Base-by-base conservation (phyloP, 176 grass and related monocot genomes). In the Juncus inflexus region DNA sequence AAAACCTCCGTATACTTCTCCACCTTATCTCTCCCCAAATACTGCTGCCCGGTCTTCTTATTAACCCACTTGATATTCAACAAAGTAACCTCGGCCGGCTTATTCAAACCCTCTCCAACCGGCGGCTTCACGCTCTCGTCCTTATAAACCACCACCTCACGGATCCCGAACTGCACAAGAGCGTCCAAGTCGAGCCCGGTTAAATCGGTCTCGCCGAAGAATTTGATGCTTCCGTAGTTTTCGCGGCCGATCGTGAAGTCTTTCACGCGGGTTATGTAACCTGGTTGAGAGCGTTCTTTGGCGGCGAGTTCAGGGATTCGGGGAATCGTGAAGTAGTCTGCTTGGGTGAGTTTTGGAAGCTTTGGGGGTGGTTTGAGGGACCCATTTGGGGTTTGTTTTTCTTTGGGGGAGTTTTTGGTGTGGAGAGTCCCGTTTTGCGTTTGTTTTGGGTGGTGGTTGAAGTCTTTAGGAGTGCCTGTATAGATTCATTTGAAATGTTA, bases 111-210 rank as follows among this genome's bases (percentile, higher is more conserved):
- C 66, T 96, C 70, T 9, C 92, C 87, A 11, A 91, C 77, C 0
- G 84, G 82, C 4, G 92, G 92, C 55, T 96, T 91, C 78, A 76
- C 76, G 79, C 62, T 82, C 40, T 96, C 84, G 0, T 91, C 87
- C 37, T 66, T 86, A 84, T 91, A 96, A 8, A 96, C 84, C 15
- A 91, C 80, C 70, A 96, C 92, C 68, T 96, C 92, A 0, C 92
- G 84, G 77, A 79, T 66, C 53, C 78, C 90, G 70, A 96, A 96
- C 75, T 96, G 74, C 12, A 91, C 62, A 8, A 79, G 78, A 0
- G 74, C 74, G 68, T 96, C 82, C 54, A 96, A 74, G 84, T 91
- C 87, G 12, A 96, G 79, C 38, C 55, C 74, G 13, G 87, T 81
- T 12, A 91, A 79, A 41, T 96, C 84, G 0, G 92, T 96, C 67